Evolutionary conservation across 1,284 basidiomycete species (phyloP).

Genomic region (Apiotrichum domesticum): DNA sequence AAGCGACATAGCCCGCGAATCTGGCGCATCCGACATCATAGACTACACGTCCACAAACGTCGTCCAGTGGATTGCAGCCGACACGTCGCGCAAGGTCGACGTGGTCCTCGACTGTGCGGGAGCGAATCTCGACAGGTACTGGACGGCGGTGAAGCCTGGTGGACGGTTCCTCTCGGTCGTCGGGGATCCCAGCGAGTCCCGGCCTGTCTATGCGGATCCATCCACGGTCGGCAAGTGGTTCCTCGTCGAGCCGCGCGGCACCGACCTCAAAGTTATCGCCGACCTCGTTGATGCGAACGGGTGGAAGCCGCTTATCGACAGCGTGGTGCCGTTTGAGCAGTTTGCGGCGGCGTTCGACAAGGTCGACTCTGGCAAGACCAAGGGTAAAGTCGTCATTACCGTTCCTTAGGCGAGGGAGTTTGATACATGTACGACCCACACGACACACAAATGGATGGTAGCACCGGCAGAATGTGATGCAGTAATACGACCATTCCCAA

Average conservation of each 20-base stretch:
- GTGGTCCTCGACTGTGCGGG: slow-evolving; percentile 12
- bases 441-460: no score
- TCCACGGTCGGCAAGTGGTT: slow-evolving; percentile 7
- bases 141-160: slow-evolving; percentile 9
- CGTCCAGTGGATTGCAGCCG: background rate
- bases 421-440: no score
- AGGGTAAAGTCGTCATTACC: slow-evolving; percentile 14
- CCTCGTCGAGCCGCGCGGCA: slow-evolving; percentile 15
- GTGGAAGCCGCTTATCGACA: slow-evolving; percentile 13
- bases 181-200: slow-evolving; percentile 1
- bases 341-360: slow-evolving; percentile 10
- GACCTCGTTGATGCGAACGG: slow-evolving; percentile 1
- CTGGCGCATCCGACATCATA: slow-evolving; percentile 3
- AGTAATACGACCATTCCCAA: no score
- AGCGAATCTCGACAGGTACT: slow-evolving; percentile 1
- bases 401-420: background rate
- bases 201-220: background rate
- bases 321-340: slow-evolving; percentile 9
- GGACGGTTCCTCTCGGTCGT: slow-evolving; percentile 10
- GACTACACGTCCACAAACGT: slow-evolving; percentile 5
- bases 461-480: no score
- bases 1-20: background rate
- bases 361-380: slow-evolving; percentile 8
- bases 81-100: slow-evolving; percentile 1
- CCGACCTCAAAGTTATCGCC: slow-evolving; percentile 8